Evolutionary conservation across 768 basidiomycete species (phyloP).

Genomic region (Omphalotus guepiniiformis): DNA sequence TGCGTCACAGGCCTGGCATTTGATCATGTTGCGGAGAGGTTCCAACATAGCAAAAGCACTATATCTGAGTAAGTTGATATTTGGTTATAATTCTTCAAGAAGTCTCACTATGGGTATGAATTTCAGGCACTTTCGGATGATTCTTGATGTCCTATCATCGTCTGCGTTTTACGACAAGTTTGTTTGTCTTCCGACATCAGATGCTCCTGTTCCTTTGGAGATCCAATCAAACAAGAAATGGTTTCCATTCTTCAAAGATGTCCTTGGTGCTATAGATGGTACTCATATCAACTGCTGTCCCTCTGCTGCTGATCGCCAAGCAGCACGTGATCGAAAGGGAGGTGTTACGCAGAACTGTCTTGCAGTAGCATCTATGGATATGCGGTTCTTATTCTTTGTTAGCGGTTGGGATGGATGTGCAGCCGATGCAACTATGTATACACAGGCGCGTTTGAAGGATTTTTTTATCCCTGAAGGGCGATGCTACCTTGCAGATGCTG

Average conservation of each 20-base stretch:
- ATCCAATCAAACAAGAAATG: conserved; percentile 24
- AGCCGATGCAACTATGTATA: conserved; percentile 13
- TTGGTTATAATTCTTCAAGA: not conserved
- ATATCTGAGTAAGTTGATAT: conserved; percentile 11
- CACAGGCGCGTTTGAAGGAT: not conserved
- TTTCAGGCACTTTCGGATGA: conserved; percentile 10
- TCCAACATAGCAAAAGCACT: conserved; percentile 20
- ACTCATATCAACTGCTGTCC: conserved; percentile 23
- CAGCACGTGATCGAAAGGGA: conserved; percentile 26
- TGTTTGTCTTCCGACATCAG: conserved; percentile 16
- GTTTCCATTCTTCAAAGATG: conserved; percentile 28
- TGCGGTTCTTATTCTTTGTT: conserved; percentile 33
- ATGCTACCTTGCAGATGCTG: conserved; percentile 27
- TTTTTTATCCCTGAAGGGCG: conserved; percentile 7
- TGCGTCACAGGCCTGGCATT: conserved; percentile 13
- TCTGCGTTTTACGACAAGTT: conserved; percentile 15
- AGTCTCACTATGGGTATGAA: not conserved
- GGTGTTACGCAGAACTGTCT: conserved; percentile 34
- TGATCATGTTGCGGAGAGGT: conserved; percentile 17
- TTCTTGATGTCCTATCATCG: conserved; percentile 10
- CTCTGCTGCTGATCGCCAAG: conserved; percentile 16
- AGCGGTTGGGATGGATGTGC: conserved; percentile 37
- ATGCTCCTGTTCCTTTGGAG: conserved; percentile 13
- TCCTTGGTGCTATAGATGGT: conserved; percentile 31
- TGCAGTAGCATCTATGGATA: conserved; percentile 27